These are phyloP conservation scores for Dianthus caryophyllus DNA, from an alignment of 148 eudicot genomes.

Conservation along the genomic window DNA sequence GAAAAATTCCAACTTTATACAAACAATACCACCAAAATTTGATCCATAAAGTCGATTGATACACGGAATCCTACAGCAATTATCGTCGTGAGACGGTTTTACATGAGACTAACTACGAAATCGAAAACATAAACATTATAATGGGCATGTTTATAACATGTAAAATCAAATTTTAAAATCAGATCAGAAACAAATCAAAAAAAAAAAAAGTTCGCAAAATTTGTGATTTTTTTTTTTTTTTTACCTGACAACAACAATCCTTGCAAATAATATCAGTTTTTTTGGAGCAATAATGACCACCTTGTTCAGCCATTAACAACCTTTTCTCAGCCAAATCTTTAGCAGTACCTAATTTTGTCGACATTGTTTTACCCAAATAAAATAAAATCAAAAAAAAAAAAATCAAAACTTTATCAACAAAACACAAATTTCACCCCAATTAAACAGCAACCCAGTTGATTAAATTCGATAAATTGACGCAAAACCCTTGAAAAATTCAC, in stretches of 20 bases:
- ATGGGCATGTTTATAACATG: background rate
- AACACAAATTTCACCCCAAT: slow-evolving; percentile 11
- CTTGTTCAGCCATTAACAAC: slow-evolving; percentile 62
- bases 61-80: too few species aligned
- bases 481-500: slow-evolving; percentile 12
- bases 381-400: too few species aligned
- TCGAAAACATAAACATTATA: background rate
- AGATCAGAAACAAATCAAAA: background rate
- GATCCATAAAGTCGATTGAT: too few species aligned
- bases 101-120: background rate
- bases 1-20: slow-evolving; percentile 4
- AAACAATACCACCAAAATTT: background rate
- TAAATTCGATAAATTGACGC: background rate
- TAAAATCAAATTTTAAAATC: background rate
- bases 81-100: too few species aligned
- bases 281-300: slow-evolving; percentile 77
- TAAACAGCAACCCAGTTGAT: background rate
- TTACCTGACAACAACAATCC: slow-evolving; percentile 62
- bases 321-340: slow-evolving; percentile 45
- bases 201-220: too few species aligned
- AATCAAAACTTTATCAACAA: background rate
- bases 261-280: slow-evolving; percentile 66
- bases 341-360: slow-evolving; percentile 22
- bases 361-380: too few species aligned
- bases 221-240: too few species aligned